Evolutionary conservation across 1,139 yeast genomes (phyloP), one percentile per base, ranked within the genome.

Genomic region (Meyerozyma athensensis): DNA sequence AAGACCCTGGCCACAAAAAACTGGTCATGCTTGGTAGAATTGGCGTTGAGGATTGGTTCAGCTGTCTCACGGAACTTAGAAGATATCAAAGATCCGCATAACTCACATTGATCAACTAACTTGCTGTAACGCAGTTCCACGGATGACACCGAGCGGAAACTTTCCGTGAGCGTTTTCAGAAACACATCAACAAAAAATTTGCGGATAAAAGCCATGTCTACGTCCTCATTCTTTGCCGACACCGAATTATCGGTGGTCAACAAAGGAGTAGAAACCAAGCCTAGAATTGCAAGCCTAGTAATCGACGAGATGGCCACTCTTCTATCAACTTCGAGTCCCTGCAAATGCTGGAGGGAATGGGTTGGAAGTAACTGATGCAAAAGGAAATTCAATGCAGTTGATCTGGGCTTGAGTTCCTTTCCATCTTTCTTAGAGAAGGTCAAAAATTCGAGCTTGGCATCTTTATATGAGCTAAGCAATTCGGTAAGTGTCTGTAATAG

Each of bases 401-500:
- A 71, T 26, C 92, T 70, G 2, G 95, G 92, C 63, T 44, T 71
- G 49, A 43, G 60, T 14, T 53, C 52, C 9, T 60, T 52, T 36
- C 35, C 37, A 10, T 40, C 39, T 58, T 79, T 79, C 53, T 80
- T 82, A 3, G 92, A 79, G 49, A 76, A 89, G 0, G 90, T 81
- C 40, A 90, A 64, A 51, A 90, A 85, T 50, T 87, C 96, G 38
- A 85, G 70, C 54, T 90, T 90, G 42, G 92, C 79, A 43, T 79
- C 80, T 47, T 82, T 83, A 58, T 89, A 90, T 1, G 96, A 84
- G 2, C 82, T 78, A 14, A 89, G 59, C 12, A 89, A 63, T 49
- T 90, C 97, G 1, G 82, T 72, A 26, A 89, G 59, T 0, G 78
- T 62, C 49, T 81, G 86, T 30, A 90, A 61, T 31, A 90, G 60